A percentile compares a stretch with the other conserved stretches of the same genome.
Evolutionary conservation across 2,329 filamentous ascomycete genomes (phyloP).

Genomic region (Talaromyces sp.): DNA sequence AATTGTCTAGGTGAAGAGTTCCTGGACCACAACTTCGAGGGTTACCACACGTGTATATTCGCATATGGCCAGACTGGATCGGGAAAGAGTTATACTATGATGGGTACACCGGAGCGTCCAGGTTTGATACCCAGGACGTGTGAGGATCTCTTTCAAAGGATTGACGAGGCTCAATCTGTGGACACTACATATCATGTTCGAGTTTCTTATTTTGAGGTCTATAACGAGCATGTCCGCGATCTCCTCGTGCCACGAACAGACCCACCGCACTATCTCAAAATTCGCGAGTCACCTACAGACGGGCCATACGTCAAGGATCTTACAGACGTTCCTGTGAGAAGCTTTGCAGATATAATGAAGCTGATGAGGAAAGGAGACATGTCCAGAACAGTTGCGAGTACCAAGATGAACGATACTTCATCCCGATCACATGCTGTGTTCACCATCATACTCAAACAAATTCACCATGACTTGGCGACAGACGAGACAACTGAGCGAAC

Average conservation of each 20-base stretch:
- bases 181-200: conserved; percentile 96
- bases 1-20: conserved; percentile 93
- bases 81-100: conserved; percentile 97
- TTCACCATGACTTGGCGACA: conserved; percentile 94
- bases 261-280: conserved; percentile 88
- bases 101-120: conserved; percentile 80
- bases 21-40: conserved; percentile 97
- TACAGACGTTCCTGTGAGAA: conserved; percentile 87
- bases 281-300: conserved; percentile 90
- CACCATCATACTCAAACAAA: conserved; percentile 96
- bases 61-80: conserved; percentile 97
- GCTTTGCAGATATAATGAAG: conserved; percentile 79
- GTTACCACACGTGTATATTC: conserved; percentile 98
- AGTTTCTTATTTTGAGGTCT: conserved; percentile 98
- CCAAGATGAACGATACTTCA: conserved; percentile 99
- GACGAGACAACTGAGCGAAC: conserved; percentile 95
- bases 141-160: conserved; percentile 91
- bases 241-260: conserved; percentile 77
- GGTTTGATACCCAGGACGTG: conserved; percentile 94
- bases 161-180: conserved; percentile 77
- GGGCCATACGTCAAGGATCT: conserved; percentile 96
- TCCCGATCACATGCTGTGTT: conserved; percentile 96
- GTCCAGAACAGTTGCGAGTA: conserved; percentile 84
- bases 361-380: conserved; percentile 87
- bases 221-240: conserved; percentile 98